A percentile compares a stretch with the other conserved stretches of the same genome.
phyloP scores from a whole-genome alignment of 169 alveolate species.

The Blepharisma undulans region DNA sequence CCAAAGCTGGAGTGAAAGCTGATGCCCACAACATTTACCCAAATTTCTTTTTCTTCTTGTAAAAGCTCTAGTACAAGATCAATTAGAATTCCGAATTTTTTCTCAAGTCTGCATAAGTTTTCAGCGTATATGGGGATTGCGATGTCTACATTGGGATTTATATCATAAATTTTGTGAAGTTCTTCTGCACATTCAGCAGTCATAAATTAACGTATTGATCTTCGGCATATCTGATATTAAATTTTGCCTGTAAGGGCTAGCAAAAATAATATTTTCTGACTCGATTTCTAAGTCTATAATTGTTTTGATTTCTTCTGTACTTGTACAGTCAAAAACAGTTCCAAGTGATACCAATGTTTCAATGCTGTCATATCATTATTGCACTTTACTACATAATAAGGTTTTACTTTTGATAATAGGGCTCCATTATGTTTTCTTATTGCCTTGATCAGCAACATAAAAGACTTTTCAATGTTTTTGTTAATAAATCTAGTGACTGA shows the following conservation, averaged over 20 bases:
- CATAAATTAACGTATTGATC: not conserved
- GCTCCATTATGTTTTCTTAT: not conserved
- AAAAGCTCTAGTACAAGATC: not conserved
- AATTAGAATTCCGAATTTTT: conserved; percentile 5
- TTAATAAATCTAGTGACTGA: not conserved
- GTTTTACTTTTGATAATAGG: not conserved
- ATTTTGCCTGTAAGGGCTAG: not conserved
- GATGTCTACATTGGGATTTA: not conserved
- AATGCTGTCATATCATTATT: not conserved
- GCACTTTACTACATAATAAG: conserved; percentile 11
- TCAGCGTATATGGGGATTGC: not conserved
- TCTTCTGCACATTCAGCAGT: not conserved
- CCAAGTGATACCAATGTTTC: not conserved
- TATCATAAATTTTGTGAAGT: not conserved
- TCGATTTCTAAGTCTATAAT: not conserved
- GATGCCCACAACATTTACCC: not conserved
- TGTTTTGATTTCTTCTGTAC: not conserved
- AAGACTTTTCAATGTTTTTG: not conserved
- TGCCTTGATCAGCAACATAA: not conserved
- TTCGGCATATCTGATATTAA: not conserved
- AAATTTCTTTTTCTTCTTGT: not conserved
- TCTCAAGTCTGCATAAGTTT: not conserved
- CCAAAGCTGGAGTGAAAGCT: conserved; percentile 22
- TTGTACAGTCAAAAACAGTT: conserved; percentile 11
- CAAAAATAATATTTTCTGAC: not conserved